Evolutionary conservation across 768 basidiomycete genomes (phyloP).

Genomic region (Leccinum disarticulatum): DNA sequence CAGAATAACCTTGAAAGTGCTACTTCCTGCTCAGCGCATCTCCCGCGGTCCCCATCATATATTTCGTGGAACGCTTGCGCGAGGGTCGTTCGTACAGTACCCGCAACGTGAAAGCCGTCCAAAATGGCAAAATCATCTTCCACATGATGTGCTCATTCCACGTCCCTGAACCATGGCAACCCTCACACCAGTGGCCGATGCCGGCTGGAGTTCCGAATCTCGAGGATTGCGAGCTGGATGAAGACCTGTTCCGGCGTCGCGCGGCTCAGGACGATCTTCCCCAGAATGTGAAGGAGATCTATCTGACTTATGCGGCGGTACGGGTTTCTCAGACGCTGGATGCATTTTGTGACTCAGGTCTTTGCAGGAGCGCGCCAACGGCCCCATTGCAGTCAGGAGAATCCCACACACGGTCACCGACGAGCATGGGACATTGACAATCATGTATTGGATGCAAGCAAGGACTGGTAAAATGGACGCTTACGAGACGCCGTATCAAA

Average conservation of each 20-base stretch:
- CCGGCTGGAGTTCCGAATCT: constrained; percentile 53
- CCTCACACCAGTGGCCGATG: constrained; percentile 64
- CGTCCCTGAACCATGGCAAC: constrained; percentile 74
- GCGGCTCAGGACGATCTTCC: constrained; percentile 32
- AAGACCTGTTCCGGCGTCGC: constrained; percentile 37
- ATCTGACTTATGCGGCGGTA: constrained; percentile 30
- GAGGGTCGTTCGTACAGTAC: constrained; percentile 76
- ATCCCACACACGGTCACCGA: constrained; percentile 44
- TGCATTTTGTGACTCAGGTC: constrained; percentile 26
- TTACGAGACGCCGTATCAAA: constrained; percentile 74
- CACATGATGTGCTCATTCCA: constrained; percentile 83
- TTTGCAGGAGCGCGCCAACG: constrained; percentile 59
- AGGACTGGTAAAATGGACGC: constrained; percentile 52
- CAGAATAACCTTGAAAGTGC: constrained; percentile 50
- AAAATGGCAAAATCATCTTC: constrained; percentile 52
- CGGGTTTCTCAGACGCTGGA: constrained; percentile 17
- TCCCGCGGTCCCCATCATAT: constrained; percentile 69
- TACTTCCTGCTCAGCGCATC: constrained; percentile 82
- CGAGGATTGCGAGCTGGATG: constrained; percentile 63
- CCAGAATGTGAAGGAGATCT: constrained; percentile 34
- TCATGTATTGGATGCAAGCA: constrained; percentile 82
- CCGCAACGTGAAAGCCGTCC: constrained; percentile 58
- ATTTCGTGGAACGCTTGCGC: constrained; percentile 73
- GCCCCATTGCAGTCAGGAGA: constrained; percentile 66
- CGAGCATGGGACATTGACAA: constrained; percentile 48